Evolutionary conservation across 1,284 basidiomycete genomes (phyloP).

Genomic region (Athelia psychrophila): DNA sequence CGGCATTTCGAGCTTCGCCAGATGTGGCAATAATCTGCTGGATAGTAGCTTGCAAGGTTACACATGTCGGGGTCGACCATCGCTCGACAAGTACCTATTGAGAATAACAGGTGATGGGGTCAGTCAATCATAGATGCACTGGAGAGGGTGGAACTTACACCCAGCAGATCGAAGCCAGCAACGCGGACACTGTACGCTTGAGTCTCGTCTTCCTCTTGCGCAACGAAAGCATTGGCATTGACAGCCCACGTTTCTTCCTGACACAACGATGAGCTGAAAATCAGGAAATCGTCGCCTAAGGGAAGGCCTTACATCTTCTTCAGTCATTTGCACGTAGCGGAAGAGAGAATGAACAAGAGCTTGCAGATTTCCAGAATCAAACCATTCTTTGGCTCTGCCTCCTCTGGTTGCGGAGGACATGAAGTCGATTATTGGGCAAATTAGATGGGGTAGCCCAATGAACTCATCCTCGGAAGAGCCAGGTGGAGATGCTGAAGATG

Average conservation of each 20-base stretch:
- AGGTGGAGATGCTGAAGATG: slow-evolving; percentile 52
- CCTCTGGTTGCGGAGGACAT: slow-evolving; percentile 62
- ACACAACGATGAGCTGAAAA: slow-evolving; percentile 2
- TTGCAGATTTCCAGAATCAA: slow-evolving; percentile 48
- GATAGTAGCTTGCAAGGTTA: slow-evolving; percentile 58
- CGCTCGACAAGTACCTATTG: slow-evolving; percentile 72
- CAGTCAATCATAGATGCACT: too few species aligned
- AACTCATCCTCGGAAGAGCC: slow-evolving; percentile 72
- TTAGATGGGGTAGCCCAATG: slow-evolving; percentile 75
- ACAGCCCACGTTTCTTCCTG: slow-evolving; percentile 90
- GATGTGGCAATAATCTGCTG: slow-evolving; percentile 55
- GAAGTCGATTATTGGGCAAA: slow-evolving; percentile 82
- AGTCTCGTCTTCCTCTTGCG: slow-evolving; percentile 93
- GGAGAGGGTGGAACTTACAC: slow-evolving; percentile 45
- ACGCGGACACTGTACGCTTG: slow-evolving; percentile 81
- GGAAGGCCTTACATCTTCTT: slow-evolving; percentile 69
- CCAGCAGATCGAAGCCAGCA: slow-evolving; percentile 81
- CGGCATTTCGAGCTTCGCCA: slow-evolving; percentile 48
- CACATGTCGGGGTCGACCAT: slow-evolving; percentile 52
- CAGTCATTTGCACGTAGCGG: slow-evolving; percentile 83
- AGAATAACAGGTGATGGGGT: too few species aligned
- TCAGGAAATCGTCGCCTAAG: slow-evolving; percentile 1
- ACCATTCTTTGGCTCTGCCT: slow-evolving; percentile 63
- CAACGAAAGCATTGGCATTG: slow-evolving; percentile 90
- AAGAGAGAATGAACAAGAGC: slow-evolving; percentile 62